Evolutionary conservation across 2,329 filamentous ascomycete species (phyloP), one percentile per base, ranked within the genome.

Genomic region (Colletotrichum caudatum): DNA sequence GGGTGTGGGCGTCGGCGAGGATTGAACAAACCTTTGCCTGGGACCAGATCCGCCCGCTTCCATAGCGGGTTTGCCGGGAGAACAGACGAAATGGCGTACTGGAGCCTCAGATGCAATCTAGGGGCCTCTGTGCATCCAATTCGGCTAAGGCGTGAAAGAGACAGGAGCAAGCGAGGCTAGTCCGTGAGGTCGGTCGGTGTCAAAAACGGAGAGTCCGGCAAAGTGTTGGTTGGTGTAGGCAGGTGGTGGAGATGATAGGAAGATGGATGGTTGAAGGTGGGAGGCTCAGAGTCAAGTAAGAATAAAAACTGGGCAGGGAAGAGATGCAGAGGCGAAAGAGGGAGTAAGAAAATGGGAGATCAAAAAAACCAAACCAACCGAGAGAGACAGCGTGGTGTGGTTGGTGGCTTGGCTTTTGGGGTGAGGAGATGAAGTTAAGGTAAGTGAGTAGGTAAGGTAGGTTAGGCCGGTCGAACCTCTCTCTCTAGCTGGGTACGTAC

Each of bases 11-110:
- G 41, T 64, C 53, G 54, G 56, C n/a, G 54, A 66, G 51, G 65
- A 65, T 41, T 35, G 44, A 67, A 75, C 80, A 64, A 73, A 83
- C 81, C 81, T 82, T 80, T 82, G 80, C 78, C 80, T 80, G 75
- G 75, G 73, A 74, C 77, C 78, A 76, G 76, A 76, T 67, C 81
- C 81, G 72, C 80, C 78, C 76, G 77, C 79, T 81, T 82, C 81
- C 81, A 83, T 83, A 78, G 78, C 81, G 78, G 80, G 76, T 74
- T 73, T 71, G 65, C 60, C 64, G 72, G 57, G 61, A 73, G 64
- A 72, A 71, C 68, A 61, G 69, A 72, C 60, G 71, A 72, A 67
- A 41, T 62, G 74, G 66, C 71, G 69, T 0, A 71, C 71, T 73
- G 73, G 63, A 72, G 76, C 74, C 75, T 73, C 74, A 71, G 71